Evolutionary conservation across 2,329 filamentous ascomycete genomes (phyloP), one percentile per base, ranked within the genome.

Genomic region (Trichoderma arundinaceum): DNA sequence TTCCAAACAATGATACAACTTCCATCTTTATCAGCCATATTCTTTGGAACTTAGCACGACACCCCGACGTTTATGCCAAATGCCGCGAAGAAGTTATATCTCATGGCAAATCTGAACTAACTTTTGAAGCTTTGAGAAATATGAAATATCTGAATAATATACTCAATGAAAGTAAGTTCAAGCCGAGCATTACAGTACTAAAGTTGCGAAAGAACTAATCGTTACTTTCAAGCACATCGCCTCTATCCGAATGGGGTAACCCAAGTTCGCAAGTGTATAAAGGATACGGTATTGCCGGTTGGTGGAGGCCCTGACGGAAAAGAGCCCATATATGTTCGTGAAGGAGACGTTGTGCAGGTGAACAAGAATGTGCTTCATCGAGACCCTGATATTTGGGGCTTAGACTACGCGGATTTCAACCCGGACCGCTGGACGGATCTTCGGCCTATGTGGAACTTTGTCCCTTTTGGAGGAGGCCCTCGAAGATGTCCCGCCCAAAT

Each of bases 311-410:
- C 22, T 28, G 22, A 28, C 22, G 22, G 22, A 4, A 28, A 28
- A 28, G 22, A 28, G 2, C 22, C 22, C 4, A 28, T 28, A 2
- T 28, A 28, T 4, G 22, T 28, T 28, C 22, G 22, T 28, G 22
- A 28, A 66, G 83, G 83, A 9, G 76, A 80, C 10, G 72, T 76
- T 3, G 77, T 84, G 33, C 74, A 70, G 7, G 83, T 38, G n/a
- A 81, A 71, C 67, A 67, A 53, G 67, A 69, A 64, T 39, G 66
- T 57, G 17, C 78, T 80, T 75, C 78, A 81, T 49, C 74, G 77
- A 1, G 68, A 73, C 15, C 72, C 71, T 19, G 75, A 79, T 48
- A 70, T 80, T 33, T 82, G 75, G 70, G 79, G 78, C 0, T 4
- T 4, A 28, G 77, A 80, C 41, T 75, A 78, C 13, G 71, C 77